Evolutionary conservation across 345 rosid genomes (phyloP).

Genomic region (Eucalyptus pumila): DNA sequence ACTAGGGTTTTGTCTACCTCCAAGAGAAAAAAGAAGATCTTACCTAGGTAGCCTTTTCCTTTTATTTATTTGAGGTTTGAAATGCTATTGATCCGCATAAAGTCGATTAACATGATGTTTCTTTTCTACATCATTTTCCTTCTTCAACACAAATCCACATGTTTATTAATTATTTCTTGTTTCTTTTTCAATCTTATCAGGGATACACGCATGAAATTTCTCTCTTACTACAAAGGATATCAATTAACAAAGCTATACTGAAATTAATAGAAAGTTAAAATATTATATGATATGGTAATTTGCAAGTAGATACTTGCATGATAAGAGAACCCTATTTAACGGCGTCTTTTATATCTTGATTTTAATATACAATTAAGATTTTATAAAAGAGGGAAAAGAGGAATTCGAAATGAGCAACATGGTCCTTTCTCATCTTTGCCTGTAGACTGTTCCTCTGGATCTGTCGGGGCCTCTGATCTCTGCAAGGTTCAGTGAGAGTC

Average conservation of each 20-base stretch:
- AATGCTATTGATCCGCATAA: background rate
- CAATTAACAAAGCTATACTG: background rate
- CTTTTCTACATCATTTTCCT: background rate
- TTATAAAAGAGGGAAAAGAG: background rate
- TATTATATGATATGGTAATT: background rate
- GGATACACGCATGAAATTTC: background rate
- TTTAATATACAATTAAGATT: background rate
- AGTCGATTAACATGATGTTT: background rate
- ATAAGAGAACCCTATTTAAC: background rate
- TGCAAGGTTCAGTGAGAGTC: background rate
- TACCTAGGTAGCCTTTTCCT: background rate
- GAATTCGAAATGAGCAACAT: background rate
- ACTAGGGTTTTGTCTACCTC: background rate
- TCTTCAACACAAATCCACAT: background rate
- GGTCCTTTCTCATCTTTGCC: background rate
- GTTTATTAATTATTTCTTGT: background rate
- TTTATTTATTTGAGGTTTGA: background rate
- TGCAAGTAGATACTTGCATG: background rate
- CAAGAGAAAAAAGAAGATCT: background rate
- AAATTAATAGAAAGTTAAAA: background rate
- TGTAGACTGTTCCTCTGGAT: background rate
- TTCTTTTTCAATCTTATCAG: background rate
- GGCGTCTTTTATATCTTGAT: background rate
- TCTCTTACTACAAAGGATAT: background rate
- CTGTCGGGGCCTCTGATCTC: background rate